phyloP scores from a whole-genome alignment of 345 rosid species.

The Salix arbutifolia region DNA sequence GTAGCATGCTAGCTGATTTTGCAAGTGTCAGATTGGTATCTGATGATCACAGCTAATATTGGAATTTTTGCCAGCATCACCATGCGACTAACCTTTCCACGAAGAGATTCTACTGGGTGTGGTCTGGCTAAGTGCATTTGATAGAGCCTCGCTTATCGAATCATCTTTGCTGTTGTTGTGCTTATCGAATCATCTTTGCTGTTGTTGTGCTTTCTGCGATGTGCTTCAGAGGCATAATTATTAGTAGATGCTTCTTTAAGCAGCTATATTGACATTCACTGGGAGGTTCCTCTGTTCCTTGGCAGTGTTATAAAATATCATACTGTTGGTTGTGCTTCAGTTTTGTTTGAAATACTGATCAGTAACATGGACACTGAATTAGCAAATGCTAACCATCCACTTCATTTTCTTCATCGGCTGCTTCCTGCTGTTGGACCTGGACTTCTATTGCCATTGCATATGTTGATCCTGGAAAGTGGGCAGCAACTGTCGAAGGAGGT shows the following conservation, averaged over 20 bases:
- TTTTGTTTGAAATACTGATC: slow-evolving; percentile 4
- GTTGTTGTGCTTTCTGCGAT: background rate
- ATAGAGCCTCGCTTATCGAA: slow-evolving; percentile 1
- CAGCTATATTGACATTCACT: slow-evolving; percentile 17
- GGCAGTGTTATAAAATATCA: slow-evolving; percentile 13
- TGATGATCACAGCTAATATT: slow-evolving; percentile 14
- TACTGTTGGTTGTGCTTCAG: background rate
- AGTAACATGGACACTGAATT: slow-evolving; percentile 64
- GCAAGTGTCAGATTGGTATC: slow-evolving; percentile 23
- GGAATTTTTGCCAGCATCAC: background rate
- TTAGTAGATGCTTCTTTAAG: slow-evolving; percentile 13
- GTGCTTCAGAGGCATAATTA: slow-evolving; percentile 12
- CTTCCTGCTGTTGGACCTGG: slow-evolving; percentile 67
- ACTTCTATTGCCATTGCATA: slow-evolving; percentile 76
- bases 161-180: background rate
- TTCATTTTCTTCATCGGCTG: slow-evolving; percentile 42
- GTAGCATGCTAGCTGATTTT: slow-evolving; percentile 8
- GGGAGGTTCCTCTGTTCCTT: slow-evolving; percentile 23
- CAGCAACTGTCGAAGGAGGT: slow-evolving; percentile 83
- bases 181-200: background rate
- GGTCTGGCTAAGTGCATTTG: slow-evolving; percentile 7
- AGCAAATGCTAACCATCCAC: slow-evolving; percentile 33
- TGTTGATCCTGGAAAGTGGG: slow-evolving; percentile 98
- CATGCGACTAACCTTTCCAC: slow-evolving; percentile 9
- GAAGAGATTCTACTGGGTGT: slow-evolving; percentile 10